phyloP scores from a whole-genome alignment of 2,329 filamentous ascomycete genomes.

The Hypoxylon rubiginosum region DNA sequence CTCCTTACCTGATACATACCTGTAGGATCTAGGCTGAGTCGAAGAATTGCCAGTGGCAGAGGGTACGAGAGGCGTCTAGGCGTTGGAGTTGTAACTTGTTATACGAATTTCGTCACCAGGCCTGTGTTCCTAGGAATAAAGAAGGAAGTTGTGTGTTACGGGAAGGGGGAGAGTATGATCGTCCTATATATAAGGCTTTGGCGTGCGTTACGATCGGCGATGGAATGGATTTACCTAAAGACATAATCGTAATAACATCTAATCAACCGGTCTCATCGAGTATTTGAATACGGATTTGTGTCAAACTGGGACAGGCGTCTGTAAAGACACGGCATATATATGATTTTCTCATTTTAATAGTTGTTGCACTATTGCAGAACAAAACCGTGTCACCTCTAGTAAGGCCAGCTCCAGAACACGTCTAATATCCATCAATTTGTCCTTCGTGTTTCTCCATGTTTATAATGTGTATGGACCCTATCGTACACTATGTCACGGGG shows the following conservation, averaged over 20 bases:
- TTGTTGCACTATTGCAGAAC: constrained; percentile 17
- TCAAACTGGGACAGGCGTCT: not conserved
- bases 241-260: not conserved
- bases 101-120: not conserved
- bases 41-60: not conserved
- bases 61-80: not conserved
- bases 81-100: not conserved
- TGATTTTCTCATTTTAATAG: constrained; percentile 23
- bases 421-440: constrained; percentile 33
- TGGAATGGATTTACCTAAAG: not conserved
- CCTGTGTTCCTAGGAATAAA: no score
- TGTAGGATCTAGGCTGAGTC: not conserved
- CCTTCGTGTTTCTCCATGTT: constrained; percentile 17
- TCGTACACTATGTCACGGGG: not conserved
- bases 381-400: constrained; percentile 31
- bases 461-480: constrained; percentile 1
- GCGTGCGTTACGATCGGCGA: no score
- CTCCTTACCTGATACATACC: no score
- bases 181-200: no score
- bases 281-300: not conserved
- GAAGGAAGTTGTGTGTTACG: no score
- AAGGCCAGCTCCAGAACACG: constrained; percentile 34
- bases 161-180: no score
- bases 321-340: not conserved
- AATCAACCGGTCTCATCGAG: not conserved